These are phyloP conservation scores for Leptomonas seymouri DNA, from an alignment of 208 protist genomes.

Conservation along the genomic window DNA sequence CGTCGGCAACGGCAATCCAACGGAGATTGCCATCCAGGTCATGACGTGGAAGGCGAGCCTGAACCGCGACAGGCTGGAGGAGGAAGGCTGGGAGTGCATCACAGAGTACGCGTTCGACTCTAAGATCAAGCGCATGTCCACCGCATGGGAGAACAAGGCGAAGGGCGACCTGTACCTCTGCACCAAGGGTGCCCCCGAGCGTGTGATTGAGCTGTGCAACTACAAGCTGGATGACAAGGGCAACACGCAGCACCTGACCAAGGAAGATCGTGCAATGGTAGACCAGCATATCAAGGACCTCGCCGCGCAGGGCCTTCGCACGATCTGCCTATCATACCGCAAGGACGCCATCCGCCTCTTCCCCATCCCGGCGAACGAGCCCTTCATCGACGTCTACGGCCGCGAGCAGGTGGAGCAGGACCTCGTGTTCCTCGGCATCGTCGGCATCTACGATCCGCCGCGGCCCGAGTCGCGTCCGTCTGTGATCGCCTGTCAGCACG, in stretches of 20 bases:
- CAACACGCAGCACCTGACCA: constrained; percentile 38
- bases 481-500: constrained; percentile 87
- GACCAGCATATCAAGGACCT: constrained; percentile 63
- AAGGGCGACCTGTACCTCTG: constrained; percentile 71
- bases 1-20: constrained; percentile 83
- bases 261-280: constrained; percentile 41
- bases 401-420: constrained; percentile 84
- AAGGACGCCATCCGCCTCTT: constrained; percentile 38
- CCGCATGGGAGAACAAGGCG: constrained; percentile 67
- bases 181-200: constrained; percentile 90
- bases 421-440: constrained; percentile 86
- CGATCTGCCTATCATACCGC: constrained; percentile 72
- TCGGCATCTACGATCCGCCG: constrained; percentile 93
- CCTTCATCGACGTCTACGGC: constrained; percentile 56
- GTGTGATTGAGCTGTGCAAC: constrained; percentile 77
- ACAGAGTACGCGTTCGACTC: constrained; percentile 91
- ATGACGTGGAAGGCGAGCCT: constrained; percentile 88
- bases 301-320: constrained; percentile 64
- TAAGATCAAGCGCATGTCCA: constrained; percentile 89
- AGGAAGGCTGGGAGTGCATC: constrained; percentile 79
- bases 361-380: constrained; percentile 40
- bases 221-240: constrained; percentile 48
- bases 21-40: constrained; percentile 89
- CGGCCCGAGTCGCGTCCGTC: constrained; percentile 83
- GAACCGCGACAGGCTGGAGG: constrained; percentile 62